Conservation (phyloP, 2,329 filamentous ascomycete species). For the Periconia digitata region DNA sequence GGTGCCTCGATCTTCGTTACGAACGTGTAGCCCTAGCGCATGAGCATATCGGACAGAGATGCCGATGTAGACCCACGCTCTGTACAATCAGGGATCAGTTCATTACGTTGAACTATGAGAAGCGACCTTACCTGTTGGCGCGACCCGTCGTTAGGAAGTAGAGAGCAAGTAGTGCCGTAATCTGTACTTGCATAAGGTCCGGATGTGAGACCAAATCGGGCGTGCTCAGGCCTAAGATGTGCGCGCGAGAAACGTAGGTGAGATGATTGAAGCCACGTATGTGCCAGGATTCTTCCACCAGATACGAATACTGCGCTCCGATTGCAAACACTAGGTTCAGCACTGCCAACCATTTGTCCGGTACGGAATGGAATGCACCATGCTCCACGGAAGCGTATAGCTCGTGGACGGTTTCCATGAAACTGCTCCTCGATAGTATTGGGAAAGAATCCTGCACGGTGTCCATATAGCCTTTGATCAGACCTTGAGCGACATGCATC, state of each 20-base stretch:
- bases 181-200: slow-evolving; percentile 5
- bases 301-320: slow-evolving; percentile 34
- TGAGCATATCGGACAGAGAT: too few species aligned
- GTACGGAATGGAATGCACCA: slow-evolving; percentile 12
- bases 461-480: too few species aligned
- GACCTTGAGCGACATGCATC: too few species aligned
- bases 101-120: too few species aligned
- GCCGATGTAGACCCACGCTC: too few species aligned
- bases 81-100: too few species aligned
- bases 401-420: slow-evolving; percentile 39
- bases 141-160: slow-evolving; percentile 31
- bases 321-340: slow-evolving; percentile 46
- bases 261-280: slow-evolving; percentile 38
- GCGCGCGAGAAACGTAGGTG: too few species aligned
- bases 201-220: not conserved
- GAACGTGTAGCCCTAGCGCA: slow-evolving; percentile 42
- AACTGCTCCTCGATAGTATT: slow-evolving; percentile 33
- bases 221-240: not conserved
- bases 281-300: slow-evolving; percentile 22
- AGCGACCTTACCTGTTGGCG: slow-evolving; percentile 14
- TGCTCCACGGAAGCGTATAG: slow-evolving; percentile 19
- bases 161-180: slow-evolving; percentile 20
- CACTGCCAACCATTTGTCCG: slow-evolving; percentile 28
- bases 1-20: slow-evolving; percentile 33
- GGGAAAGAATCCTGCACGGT: too few species aligned